Conservation (phyloP, 306 rosid species). For the Sicyos baderoa region DNA sequence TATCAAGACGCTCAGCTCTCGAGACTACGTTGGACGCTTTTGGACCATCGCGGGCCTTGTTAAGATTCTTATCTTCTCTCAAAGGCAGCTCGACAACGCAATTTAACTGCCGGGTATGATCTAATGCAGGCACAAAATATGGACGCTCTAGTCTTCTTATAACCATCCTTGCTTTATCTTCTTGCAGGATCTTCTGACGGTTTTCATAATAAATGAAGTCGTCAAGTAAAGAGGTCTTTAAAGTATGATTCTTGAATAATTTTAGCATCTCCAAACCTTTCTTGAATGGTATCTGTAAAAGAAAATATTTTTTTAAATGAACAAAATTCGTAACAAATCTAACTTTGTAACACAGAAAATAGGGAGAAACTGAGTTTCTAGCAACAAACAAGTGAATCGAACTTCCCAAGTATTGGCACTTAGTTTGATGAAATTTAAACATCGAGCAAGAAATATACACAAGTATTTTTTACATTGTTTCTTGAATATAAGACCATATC, state of each 20-base stretch:
- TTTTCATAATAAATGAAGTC: constrained; percentile 82
- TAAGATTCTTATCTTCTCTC: constrained; percentile 29
- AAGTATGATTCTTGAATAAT: constrained; percentile 54
- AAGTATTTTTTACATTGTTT: neutral
- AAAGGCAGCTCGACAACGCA: constrained; percentile 34
- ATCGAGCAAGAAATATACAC: neutral
- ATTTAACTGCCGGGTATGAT: constrained; percentile 45
- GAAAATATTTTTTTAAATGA: constrained; percentile 1
- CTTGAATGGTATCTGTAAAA: constrained; percentile 52
- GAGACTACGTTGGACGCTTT: constrained; percentile 23
- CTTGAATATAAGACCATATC: neutral
- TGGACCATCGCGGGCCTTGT: constrained; percentile 28
- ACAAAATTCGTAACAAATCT: too few species aligned
- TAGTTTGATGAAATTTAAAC: neutral
- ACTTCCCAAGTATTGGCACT: neutral
- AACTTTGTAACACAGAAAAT: neutral
- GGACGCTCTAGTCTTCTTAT: constrained; percentile 42
- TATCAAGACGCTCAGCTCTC: constrained; percentile 22
- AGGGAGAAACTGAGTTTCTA: neutral
- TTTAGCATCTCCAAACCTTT: constrained; percentile 84
- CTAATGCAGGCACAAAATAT: constrained; percentile 35
- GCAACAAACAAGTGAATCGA: neutral
- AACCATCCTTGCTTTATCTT: constrained; percentile 61
- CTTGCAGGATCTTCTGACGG: constrained; percentile 84
- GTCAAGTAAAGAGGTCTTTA: constrained; percentile 83